A percentile compares a stretch with the other conserved stretches of the same genome.
Evolutionary conservation across 2,329 filamentous ascomycete species (phyloP).

Genomic region (Fusarium pseudoanthophilum): DNA sequence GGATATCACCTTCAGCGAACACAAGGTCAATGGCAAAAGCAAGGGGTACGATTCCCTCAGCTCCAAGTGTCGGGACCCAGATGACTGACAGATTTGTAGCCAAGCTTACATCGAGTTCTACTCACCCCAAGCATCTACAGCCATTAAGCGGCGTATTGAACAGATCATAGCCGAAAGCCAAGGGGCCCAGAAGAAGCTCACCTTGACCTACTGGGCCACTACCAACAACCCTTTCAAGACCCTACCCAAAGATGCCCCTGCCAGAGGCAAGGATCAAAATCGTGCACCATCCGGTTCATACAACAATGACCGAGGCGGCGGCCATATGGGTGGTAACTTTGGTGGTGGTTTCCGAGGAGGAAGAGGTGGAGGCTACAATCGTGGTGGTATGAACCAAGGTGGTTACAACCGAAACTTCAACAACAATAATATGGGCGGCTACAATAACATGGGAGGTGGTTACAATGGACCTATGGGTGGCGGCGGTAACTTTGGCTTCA

Average conservation of each 20-base stretch:
- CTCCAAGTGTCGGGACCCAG: neutral
- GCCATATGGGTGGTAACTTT: conserved; percentile 56
- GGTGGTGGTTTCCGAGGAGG: conserved; percentile 64
- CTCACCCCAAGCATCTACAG: conserved; percentile 85
- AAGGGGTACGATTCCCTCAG: conserved; percentile 75
- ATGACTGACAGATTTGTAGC: conserved; percentile 49
- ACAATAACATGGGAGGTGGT: conserved; percentile 59
- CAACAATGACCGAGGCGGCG: conserved; percentile 56
- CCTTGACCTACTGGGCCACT: conserved; percentile 79
- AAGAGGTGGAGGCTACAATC: conserved; percentile 59
- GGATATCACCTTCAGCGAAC: conserved; percentile 96
- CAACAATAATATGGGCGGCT: conserved; percentile 56
- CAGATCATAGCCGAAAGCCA: conserved; percentile 62
- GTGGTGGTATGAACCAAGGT: conserved; percentile 59
- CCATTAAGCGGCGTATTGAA: conserved; percentile 85
- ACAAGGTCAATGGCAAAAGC: conserved; percentile 98
- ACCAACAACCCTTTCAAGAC: conserved; percentile 90
- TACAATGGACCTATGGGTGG: conserved; percentile 64
- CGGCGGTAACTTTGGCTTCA: conserved; percentile 62
- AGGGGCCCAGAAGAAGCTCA: conserved; percentile 74
- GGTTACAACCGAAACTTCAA: conserved; percentile 58
- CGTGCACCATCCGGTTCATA: conserved; percentile 63
- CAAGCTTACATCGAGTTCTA: conserved; percentile 88
- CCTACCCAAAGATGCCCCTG: conserved; percentile 85
- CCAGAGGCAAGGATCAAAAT: conserved; percentile 68